phyloP scores from a whole-genome alignment of 2,329 filamentous ascomycete species.

The Balansia obtecta region DNA sequence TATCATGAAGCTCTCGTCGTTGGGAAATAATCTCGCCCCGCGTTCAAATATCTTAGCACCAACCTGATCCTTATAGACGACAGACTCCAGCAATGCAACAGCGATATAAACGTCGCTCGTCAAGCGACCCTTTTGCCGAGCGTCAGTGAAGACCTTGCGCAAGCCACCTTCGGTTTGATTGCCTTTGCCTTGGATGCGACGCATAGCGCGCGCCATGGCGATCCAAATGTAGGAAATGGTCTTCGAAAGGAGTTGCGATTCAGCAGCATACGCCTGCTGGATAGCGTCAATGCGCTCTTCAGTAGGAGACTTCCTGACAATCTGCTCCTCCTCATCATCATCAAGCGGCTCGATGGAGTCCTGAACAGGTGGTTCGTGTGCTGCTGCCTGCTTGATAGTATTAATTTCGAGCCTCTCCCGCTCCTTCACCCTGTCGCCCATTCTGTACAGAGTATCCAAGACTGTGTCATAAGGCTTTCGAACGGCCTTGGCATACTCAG shows the following conservation, averaged over 20 bases:
- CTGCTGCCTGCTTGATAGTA: constrained; percentile 41
- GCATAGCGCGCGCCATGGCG: constrained; percentile 83
- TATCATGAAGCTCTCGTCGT: constrained; percentile 84
- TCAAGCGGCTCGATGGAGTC: constrained; percentile 31
- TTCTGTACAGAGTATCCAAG: constrained; percentile 75
- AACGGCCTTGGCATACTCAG: constrained; percentile 65
- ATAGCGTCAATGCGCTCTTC: constrained; percentile 52
- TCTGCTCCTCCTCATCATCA: constrained; percentile 34
- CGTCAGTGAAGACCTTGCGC: constrained; percentile 79
- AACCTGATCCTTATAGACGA: constrained; percentile 88
- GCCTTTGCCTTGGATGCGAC: constrained; percentile 81
- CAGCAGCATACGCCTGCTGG: constrained; percentile 55
- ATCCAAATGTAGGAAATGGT: constrained; percentile 94
- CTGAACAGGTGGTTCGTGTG: constrained; percentile 23
- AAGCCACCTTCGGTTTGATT: constrained; percentile 57
- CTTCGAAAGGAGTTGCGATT: constrained; percentile 65
- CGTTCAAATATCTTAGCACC: constrained; percentile 94
- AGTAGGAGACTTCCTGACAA: constrained; percentile 39
- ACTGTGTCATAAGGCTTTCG: constrained; percentile 74
- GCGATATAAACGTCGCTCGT: constrained; percentile 94
- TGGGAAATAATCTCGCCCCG: constrained; percentile 83
- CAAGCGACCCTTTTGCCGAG: constrained; percentile 72
- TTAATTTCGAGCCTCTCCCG: constrained; percentile 46
- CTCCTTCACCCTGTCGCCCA: constrained; percentile 62
- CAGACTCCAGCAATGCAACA: constrained; percentile 83